These are phyloP conservation scores for Physocladia obscura DNA, from an alignment of 192 early-diverging fungal genomes.

Conservation along the genomic window DNA sequence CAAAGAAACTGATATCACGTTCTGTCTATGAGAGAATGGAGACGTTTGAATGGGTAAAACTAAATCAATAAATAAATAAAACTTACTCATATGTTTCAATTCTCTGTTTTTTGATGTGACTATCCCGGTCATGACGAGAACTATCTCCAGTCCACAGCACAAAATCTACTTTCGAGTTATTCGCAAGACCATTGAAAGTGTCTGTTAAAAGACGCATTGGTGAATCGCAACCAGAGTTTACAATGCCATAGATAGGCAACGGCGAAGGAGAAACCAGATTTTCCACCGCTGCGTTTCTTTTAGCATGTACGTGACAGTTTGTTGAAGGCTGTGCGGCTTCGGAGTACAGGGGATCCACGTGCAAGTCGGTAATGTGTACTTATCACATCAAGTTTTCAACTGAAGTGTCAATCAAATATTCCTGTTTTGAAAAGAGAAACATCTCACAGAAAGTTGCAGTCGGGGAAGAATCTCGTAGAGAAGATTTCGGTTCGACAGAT, in stretches of 20 bases:
- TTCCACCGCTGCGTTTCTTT: not conserved
- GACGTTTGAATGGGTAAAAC: not conserved
- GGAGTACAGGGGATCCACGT: constrained; percentile 25
- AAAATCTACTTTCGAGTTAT: not conserved
- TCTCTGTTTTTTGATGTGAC: constrained; percentile 10
- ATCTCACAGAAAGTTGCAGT: too few species aligned
- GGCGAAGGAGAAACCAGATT: not conserved
- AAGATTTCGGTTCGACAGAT: too few species aligned
- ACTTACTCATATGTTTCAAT: constrained; percentile 25
- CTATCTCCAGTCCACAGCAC: constrained; percentile 54
- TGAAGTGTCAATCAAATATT: too few species aligned
- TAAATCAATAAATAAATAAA: not conserved
- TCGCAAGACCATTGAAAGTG: not conserved
- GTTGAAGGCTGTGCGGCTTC: not conserved
- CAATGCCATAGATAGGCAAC: constrained; percentile 3
- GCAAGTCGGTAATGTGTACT: constrained; percentile 34
- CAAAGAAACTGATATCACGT: constrained; percentile 26
- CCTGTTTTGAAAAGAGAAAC: too few species aligned
- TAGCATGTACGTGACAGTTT: constrained; percentile 13
- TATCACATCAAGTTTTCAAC: too few species aligned
- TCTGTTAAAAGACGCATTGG: constrained; percentile 15
- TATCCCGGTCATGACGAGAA: constrained; percentile 50
- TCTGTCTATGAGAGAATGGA: constrained; percentile 20
- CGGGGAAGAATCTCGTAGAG: too few species aligned
- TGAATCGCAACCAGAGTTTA: constrained; percentile 28